These are phyloP conservation scores for Trichocladium antarcticum DNA, from an alignment of 495 filamentous ascomycete genomes.

Conservation along the genomic window DNA sequence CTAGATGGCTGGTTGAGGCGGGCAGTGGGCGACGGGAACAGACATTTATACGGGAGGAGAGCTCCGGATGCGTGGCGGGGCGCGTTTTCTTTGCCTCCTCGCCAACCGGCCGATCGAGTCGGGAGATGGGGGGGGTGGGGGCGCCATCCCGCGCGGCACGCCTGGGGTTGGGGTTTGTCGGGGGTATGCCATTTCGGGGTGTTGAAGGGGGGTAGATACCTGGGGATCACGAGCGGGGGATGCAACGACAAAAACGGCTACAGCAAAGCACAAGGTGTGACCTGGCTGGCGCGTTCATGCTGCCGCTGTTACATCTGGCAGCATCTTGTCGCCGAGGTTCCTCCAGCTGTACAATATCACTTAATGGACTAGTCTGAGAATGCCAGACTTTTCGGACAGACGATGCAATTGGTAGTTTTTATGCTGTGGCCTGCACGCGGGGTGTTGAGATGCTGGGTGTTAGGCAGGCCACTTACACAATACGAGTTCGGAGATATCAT, in stretches of 20 bases:
- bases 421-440: too few relatives aligned
- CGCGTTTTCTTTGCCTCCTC: too few relatives aligned
- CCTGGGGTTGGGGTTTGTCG: too few relatives aligned
- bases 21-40: background rate
- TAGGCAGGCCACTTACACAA: background rate
- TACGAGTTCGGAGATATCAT: too few relatives aligned
- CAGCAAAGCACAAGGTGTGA: background rate
- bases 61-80: too few relatives aligned
- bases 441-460: too few relatives aligned
- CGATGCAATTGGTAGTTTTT: too few relatives aligned
- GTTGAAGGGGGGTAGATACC: slow-evolving; percentile 1
- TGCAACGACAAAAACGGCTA: slow-evolving; percentile 1
- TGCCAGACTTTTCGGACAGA: background rate
- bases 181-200: background rate
- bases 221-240: background rate
- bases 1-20: slow-evolving; percentile 26
- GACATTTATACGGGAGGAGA: background rate
- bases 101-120: too few relatives aligned
- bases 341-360: slow-evolving; percentile 6
- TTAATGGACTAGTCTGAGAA: background rate
- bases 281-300: background rate
- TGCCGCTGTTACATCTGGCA: background rate
- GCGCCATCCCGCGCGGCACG: too few relatives aligned
- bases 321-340: background rate
- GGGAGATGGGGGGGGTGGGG: background rate